phyloP scores from a whole-genome alignment of 2,329 filamentous ascomycete species.

The Epichloe gansuensis region DNA sequence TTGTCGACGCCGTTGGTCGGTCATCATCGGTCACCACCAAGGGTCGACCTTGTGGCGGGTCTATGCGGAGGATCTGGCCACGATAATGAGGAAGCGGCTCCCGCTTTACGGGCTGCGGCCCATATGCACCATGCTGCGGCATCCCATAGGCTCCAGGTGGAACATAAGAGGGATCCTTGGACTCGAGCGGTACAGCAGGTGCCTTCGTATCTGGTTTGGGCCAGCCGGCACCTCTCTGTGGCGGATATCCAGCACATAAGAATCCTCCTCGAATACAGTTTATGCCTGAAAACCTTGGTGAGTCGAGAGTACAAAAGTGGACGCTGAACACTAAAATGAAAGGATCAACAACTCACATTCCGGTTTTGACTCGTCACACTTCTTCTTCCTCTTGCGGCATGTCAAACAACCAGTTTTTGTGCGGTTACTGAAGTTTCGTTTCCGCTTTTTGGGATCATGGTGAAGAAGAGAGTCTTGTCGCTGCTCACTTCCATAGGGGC shows the following conservation, averaged over 20 bases:
- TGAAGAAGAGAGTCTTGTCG: constrained; percentile 37
- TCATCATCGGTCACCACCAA: constrained; percentile 42
- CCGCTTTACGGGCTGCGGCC: constrained; percentile 32
- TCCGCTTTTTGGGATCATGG: constrained; percentile 54
- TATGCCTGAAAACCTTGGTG: constrained; percentile 42
- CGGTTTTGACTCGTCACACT: constrained; percentile 89
- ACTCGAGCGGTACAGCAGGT: constrained; percentile 62
- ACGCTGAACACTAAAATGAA: background rate
- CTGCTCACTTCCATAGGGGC: constrained; percentile 34
- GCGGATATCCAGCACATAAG: constrained; percentile 80
- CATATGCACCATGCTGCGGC: constrained; percentile 33
- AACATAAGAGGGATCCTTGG: constrained; percentile 59
- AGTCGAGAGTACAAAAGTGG: background rate
- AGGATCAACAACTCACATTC: constrained; percentile 54
- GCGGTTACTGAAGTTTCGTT: constrained; percentile 80
- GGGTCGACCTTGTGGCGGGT: constrained; percentile 46
- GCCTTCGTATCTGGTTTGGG: constrained; percentile 62
- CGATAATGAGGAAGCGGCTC: constrained; percentile 48
- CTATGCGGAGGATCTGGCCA: constrained; percentile 48
- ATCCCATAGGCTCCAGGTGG: constrained; percentile 50
- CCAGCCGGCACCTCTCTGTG: constrained; percentile 58
- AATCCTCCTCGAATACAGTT: constrained; percentile 90
- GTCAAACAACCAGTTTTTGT: constrained; percentile 95
- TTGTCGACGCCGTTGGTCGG: constrained; percentile 43
- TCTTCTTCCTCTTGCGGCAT: constrained; percentile 87